phyloP scores from a whole-genome alignment of 768 basidiomycete genomes.

The Exidia glandulosa region DNA sequence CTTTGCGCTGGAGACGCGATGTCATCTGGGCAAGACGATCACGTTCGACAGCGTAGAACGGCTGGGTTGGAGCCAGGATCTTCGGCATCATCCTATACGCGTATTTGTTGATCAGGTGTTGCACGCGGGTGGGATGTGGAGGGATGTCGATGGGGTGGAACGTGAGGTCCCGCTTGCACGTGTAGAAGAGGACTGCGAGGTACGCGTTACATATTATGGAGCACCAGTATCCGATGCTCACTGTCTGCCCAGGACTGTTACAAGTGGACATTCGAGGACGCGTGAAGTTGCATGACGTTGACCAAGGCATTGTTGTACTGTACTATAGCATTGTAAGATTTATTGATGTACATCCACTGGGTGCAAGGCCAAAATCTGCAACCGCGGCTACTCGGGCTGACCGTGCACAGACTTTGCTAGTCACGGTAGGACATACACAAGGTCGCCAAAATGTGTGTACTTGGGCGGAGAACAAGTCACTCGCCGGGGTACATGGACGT shows the following conservation, averaged over 20 bases:
- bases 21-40: conserved; percentile 79
- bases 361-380: too few relatives aligned
- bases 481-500: too few relatives aligned
- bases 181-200: background rate
- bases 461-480: too few relatives aligned
- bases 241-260: background rate
- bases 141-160: background rate
- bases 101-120: conserved; percentile 27
- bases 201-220: too few relatives aligned
- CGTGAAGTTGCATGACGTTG: too few relatives aligned
- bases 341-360: too few relatives aligned
- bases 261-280: background rate
- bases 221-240: background rate
- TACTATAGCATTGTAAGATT: too few relatives aligned
- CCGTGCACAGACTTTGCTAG: too few relatives aligned
- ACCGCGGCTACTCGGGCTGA: too few relatives aligned
- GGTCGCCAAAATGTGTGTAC: too few relatives aligned
- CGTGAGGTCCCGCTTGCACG: background rate
- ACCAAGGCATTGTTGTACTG: too few relatives aligned
- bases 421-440: too few relatives aligned
- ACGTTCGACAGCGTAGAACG: conserved; percentile 88
- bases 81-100: conserved; percentile 69
- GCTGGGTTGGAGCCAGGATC: conserved; percentile 72
- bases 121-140: conserved; percentile 30
- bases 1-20: conserved; percentile 80